These are phyloP conservation scores for Blastocystis sp. DNA, from an alignment of 352 stramenopile genomes.

Conservation along the genomic window DNA sequence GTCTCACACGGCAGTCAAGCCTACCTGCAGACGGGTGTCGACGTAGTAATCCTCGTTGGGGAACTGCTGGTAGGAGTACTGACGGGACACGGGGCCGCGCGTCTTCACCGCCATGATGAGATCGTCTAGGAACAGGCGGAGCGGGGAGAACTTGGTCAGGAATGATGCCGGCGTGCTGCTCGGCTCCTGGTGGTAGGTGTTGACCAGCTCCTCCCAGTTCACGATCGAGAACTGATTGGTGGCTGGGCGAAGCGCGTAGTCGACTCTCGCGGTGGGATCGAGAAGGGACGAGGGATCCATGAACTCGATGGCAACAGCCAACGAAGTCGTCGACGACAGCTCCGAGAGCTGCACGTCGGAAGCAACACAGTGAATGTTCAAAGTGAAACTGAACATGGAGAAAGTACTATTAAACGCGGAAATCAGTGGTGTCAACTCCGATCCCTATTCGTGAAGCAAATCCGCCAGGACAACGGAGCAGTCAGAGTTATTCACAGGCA, in stretches of 20 bases:
- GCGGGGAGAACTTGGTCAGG: not conserved
- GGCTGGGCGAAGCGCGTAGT: not conserved
- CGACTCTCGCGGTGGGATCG: not conserved
- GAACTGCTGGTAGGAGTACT: not conserved
- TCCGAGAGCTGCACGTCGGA: not conserved
- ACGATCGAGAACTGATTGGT: not conserved
- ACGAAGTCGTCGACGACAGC: not conserved
- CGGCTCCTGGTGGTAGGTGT: slow-evolving; percentile 43
- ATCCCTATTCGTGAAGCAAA: not conserved
- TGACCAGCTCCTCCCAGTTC: slow-evolving; percentile 6
- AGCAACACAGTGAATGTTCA: not conserved
- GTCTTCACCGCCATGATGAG: slow-evolving; percentile 4
- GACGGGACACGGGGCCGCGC: not conserved
- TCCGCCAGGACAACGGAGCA: not conserved
- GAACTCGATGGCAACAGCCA: slow-evolving; percentile 34
- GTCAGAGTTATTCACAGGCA: slow-evolving; percentile 15
- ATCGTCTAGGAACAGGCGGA: slow-evolving; percentile 22
- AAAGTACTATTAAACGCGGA: not conserved
- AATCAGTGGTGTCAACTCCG: slow-evolving; percentile 8
- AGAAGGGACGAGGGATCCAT: not conserved
- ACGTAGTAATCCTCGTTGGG: not conserved
- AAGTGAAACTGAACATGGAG: not conserved
- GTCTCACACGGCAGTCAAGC: not conserved
- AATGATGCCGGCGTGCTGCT: not conserved
- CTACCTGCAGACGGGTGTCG: slow-evolving; percentile 14